Conservation (phyloP, 2,329 filamentous ascomycete genomes). For the Cladosporium sp. region DNA sequence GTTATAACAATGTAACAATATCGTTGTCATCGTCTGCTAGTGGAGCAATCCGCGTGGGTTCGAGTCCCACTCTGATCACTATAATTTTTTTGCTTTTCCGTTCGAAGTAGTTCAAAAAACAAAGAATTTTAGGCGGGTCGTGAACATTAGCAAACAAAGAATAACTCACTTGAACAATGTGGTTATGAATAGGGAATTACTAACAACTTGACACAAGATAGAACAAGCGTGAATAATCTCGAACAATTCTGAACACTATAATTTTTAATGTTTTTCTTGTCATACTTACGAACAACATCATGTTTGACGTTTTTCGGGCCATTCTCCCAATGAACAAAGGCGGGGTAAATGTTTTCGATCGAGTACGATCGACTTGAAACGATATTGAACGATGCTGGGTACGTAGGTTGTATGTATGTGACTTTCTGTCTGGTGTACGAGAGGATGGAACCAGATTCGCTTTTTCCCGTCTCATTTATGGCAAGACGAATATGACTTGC, state of each 20-base stretch:
- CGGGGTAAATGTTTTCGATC: neutral
- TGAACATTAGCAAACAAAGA: too few species aligned
- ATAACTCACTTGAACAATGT: too few species aligned
- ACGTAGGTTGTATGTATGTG: neutral
- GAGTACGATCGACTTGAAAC: neutral
- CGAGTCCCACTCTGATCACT: conserved; percentile 28
- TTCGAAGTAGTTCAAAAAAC: neutral
- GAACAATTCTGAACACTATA: too few species aligned
- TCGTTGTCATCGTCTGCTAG: conserved; percentile 20
- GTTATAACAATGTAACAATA: neutral
- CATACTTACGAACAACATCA: neutral
- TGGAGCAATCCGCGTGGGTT: conserved; percentile 31
- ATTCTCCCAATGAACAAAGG: neutral
- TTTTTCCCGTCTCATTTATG: too few species aligned
- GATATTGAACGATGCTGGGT: neutral
- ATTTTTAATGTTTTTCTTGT: too few species aligned
- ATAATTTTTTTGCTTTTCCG: neutral
- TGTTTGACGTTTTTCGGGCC: neutral
- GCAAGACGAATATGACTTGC: too few species aligned
- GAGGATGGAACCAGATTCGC: neutral
- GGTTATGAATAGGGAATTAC: too few species aligned
- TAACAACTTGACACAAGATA: too few species aligned
- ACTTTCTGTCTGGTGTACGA: neutral
- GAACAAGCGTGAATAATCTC: too few species aligned
- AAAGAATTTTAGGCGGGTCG: too few species aligned